Evolutionary conservation across 1,139 yeast species (phyloP).

Genomic region (Debaryomycetaceae sp.): DNA sequence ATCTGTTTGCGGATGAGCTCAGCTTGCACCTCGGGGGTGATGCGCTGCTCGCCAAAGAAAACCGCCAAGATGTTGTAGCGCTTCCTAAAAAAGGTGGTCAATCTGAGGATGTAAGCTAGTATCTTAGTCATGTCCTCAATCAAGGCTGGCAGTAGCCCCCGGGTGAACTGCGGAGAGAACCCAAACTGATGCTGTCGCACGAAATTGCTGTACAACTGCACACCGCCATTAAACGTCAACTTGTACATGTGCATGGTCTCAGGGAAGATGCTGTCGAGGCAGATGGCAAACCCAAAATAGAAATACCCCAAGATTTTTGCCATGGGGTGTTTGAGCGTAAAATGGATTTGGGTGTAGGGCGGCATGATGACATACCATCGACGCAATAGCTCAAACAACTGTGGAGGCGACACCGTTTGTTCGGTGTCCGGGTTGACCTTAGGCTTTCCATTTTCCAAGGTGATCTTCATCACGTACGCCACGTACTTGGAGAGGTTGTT

Average conservation of each 20-base stretch:
- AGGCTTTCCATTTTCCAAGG: background rate
- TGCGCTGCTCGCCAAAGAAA: constrained; percentile 17
- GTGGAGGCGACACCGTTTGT: background rate
- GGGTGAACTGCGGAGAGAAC: constrained; percentile 5
- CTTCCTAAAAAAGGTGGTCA: constrained; percentile 22
- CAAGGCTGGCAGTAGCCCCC: background rate
- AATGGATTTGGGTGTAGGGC: constrained; percentile 15
- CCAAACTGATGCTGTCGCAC: background rate
- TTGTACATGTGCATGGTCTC: constrained; percentile 19
- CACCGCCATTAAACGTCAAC: constrained; percentile 22
- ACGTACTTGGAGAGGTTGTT: constrained; percentile 12
- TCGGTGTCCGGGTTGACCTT: background rate
- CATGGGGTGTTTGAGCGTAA: constrained; percentile 14
- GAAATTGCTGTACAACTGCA: constrained; percentile 13
- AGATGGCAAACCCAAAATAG: constrained; percentile 15
- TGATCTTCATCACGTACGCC: background rate
- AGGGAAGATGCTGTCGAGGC: constrained; percentile 25
- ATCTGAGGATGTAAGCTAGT: background rate
- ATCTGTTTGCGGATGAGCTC: constrained; percentile 10
- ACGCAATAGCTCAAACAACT: constrained; percentile 19
- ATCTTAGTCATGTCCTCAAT: constrained; percentile 1
- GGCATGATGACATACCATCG: constrained; percentile 26
- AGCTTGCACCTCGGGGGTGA: constrained; percentile 9
- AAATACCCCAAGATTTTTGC: constrained; percentile 17
- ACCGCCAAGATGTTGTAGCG: constrained; percentile 18